Conservation (phyloP, 805 yeast genomes). For the Huiozyma naganishii region DNA sequence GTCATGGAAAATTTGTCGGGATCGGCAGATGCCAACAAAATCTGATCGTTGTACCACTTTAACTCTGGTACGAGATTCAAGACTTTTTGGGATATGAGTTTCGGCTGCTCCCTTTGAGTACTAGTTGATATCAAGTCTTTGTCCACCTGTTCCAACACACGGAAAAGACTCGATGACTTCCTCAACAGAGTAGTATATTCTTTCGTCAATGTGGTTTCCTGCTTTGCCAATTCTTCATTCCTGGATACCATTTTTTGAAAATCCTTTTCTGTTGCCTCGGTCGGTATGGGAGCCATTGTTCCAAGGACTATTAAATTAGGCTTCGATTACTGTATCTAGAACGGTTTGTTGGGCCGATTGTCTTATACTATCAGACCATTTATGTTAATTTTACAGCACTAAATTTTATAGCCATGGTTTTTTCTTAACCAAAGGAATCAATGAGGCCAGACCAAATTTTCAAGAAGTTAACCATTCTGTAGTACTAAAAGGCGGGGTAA, state of each 20-base stretch:
- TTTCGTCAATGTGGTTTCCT: slow-evolving; percentile 20
- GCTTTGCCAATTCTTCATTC: slow-evolving; percentile 25
- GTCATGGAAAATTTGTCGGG: slow-evolving; percentile 14
- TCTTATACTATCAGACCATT: too few relatives aligned
- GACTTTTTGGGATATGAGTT: slow-evolving; percentile 9
- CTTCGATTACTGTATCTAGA: too few relatives aligned
- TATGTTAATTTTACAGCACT: too few relatives aligned
- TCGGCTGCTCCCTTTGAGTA: slow-evolving; percentile 2
- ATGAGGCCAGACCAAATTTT: too few relatives aligned
- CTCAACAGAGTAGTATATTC: slow-evolving; percentile 26
- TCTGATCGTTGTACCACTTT: slow-evolving; percentile 21
- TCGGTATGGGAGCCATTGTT: not conserved
- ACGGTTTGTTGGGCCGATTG: too few relatives aligned
- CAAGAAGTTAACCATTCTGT: too few relatives aligned
- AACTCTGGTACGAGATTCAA: slow-evolving; percentile 16
- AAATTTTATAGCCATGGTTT: too few relatives aligned
- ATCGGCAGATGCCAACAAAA: slow-evolving; percentile 1
- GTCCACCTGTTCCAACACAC: slow-evolving; percentile 11
- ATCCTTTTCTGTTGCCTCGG: slow-evolving; percentile 5
- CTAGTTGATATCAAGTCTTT: not conserved
- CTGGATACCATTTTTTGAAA: slow-evolving; percentile 11
- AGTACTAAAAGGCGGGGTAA: too few relatives aligned
- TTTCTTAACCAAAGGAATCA: too few relatives aligned
- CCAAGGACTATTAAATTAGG: too few relatives aligned
- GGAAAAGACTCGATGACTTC: slow-evolving; percentile 19